Evolutionary conservation across 2,329 filamentous ascomycete species (phyloP).

Genomic region (Emericellopsis atlantica): DNA sequence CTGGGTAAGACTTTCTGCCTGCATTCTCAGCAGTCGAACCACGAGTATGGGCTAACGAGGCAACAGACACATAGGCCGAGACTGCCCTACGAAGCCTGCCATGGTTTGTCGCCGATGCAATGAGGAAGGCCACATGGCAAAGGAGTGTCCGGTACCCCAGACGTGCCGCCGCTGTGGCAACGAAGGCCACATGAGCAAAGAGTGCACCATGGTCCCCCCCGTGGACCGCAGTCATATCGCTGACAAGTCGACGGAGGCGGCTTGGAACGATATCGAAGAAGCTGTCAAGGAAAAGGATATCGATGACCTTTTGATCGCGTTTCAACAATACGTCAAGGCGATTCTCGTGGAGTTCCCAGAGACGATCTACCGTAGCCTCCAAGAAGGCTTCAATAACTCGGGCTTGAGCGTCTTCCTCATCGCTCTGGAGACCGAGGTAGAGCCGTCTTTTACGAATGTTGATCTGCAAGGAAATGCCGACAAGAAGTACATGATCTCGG

Average conservation of each 20-base stretch:
- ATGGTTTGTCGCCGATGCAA: not conserved
- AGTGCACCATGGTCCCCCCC: constrained; percentile 48
- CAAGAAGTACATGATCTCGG: constrained; percentile 51
- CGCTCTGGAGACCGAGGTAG: constrained; percentile 41
- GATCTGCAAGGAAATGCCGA: constrained; percentile 57
- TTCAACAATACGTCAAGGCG: constrained; percentile 50
- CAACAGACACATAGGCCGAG: not conserved
- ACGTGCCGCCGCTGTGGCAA: constrained; percentile 4
- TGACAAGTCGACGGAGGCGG: constrained; percentile 36
- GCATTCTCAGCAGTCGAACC: not conserved
- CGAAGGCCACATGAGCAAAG: constrained; percentile 38
- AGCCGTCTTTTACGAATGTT: constrained; percentile 55
- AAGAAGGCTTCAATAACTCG: constrained; percentile 43
- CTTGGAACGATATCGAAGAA: constrained; percentile 42
- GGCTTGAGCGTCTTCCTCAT: constrained; percentile 48
- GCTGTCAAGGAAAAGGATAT: constrained; percentile 43
- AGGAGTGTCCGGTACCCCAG: no score
- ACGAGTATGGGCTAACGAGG: not conserved
- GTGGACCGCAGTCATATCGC: constrained; percentile 39
- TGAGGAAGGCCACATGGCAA: no score
- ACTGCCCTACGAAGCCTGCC: not conserved
- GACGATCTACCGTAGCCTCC: constrained; percentile 46
- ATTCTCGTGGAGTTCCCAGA: constrained; percentile 24
- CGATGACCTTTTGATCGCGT: constrained; percentile 47
- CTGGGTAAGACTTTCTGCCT: not conserved